These are phyloP conservation scores for Globisporangium sylvaticum DNA, from an alignment of 352 stramenopile species.

Conservation along the genomic window DNA sequence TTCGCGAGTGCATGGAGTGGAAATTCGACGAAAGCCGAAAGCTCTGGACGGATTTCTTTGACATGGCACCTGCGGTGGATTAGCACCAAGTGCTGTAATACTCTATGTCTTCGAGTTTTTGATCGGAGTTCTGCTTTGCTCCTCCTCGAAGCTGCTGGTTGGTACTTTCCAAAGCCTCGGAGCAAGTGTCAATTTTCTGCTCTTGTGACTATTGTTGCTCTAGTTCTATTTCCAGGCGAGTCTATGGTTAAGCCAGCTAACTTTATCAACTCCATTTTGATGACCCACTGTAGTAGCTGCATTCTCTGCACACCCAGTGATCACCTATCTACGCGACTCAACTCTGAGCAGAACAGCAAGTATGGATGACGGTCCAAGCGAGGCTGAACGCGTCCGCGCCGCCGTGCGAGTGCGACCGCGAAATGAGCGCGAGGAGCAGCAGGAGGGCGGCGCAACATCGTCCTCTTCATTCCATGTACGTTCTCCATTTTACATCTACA, in stretches of 20 bases:
- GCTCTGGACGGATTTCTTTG: not conserved
- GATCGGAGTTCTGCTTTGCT: not conserved
- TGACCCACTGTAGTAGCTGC: not conserved
- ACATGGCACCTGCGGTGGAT: not conserved
- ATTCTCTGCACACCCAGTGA: not conserved
- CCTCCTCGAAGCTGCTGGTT: not conserved
- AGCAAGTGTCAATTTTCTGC: not conserved
- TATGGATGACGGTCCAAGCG: conserved; percentile 34
- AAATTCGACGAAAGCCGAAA: not conserved
- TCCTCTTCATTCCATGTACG: not conserved
- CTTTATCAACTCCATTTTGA: not conserved
- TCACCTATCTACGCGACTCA: not conserved
- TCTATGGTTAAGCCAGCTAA: not conserved
- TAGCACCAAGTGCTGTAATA: not conserved
- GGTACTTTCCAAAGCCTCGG: not conserved
- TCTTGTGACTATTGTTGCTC: not conserved
- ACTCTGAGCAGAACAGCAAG: too few species aligned
- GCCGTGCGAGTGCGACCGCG: conserved; percentile 73
- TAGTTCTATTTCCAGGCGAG: not conserved
- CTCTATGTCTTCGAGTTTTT: not conserved
- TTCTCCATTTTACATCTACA: not conserved
- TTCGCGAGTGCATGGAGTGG: not conserved
- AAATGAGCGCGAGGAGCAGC: conserved; percentile 64
- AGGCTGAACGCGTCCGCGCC: conserved; percentile 65
- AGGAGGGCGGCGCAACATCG: not conserved